Base-by-base conservation (phyloP, 441 rosid species). In the Arabidopsis lyrata region DNA sequence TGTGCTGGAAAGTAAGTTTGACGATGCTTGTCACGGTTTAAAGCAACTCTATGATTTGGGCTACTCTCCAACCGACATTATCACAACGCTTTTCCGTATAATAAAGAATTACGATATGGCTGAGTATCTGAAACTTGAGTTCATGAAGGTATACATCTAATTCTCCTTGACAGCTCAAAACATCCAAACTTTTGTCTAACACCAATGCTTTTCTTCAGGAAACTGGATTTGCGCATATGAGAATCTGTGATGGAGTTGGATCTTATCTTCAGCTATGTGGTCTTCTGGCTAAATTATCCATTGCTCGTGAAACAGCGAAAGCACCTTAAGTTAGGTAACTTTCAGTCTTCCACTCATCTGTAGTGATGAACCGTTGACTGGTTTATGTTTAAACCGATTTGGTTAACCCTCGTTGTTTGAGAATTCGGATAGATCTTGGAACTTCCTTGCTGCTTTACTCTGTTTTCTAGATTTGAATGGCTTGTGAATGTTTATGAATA, bases 151-250 rank as follows among this genome's bases (percentile, higher is more conserved):
- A 68, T 22, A 29, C 38, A 47, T 52, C 13, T 66, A 29, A 34
- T 66, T 72, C 22, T 50, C 42, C 22, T 34, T 41, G 5, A 18
- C n/a, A 55, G 31, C 31, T 38, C 67, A 27, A 41, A 15, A 77
- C 68, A 72, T 60, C 14, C 36, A 22, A 8, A 36, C 5, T 5
- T 15, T 6, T 39, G 57, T 54, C 48, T 61, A 3, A 44, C 9
- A 42, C 39, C 63, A 67, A 32, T 18, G 18, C 15, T 74, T 71
- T 66, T 62, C 14, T 62, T 38, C 87, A 95, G 99, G 99, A 90
- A 88, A 88, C 95, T 60, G 96, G 97, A 36, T 95, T 90, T 85
- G 97, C 96, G 36, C 99, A 92, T 81, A 90, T 92, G 98, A 88
- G 97, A 83, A 90, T 92, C 70, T 89, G 95, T 59, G 95, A 95